phyloP scores from a whole-genome alignment of 108 stramenopile species.

The Poteriospumella lacustris region DNA sequence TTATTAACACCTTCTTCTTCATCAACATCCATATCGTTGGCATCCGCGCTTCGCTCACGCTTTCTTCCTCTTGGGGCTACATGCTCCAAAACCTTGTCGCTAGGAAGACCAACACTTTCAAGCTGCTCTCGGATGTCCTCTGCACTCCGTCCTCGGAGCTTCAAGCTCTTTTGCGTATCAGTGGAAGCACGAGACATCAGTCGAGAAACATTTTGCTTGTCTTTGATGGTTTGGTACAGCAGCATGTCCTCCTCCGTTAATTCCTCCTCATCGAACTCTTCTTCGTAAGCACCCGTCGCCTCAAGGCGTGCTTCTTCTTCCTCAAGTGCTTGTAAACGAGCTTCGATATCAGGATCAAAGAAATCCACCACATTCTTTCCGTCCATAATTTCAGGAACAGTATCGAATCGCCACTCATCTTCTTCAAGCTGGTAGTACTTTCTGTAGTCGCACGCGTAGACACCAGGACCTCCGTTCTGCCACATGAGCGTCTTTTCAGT shows the following conservation, averaged over 20 bases:
- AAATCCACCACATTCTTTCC: conserved; percentile 98
- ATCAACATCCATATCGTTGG: neutral
- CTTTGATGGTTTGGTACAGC: conserved; percentile 4
- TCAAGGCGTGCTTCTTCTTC: conserved; percentile 76
- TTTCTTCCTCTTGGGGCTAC: conserved; percentile 28
- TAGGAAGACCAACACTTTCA: conserved; percentile 27
- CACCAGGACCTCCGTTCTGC: conserved; percentile 94
- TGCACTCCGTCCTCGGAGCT: neutral
- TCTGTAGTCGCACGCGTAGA: conserved; percentile 89
- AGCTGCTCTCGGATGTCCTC: conserved; percentile 8
- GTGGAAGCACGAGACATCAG: neutral
- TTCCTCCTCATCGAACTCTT: conserved; percentile 67
- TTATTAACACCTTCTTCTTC: neutral
- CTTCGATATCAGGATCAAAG: conserved; percentile 82
- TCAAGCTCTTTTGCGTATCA: neutral
- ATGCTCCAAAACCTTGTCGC: neutral
- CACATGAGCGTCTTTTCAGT: conserved; percentile 92
- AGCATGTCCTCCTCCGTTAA: conserved; percentile 13
- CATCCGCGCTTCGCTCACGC: conserved; percentile 21
- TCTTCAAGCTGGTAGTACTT: conserved; percentile 84
- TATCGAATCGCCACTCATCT: conserved; percentile 85
- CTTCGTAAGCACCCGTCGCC: conserved; percentile 64
- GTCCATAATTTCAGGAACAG: conserved; percentile 92
- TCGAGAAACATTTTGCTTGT: conserved; percentile 25
- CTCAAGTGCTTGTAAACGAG: conserved; percentile 73